These are phyloP conservation scores for Coniosporium tulheliwenetii DNA, from an alignment of 2,329 filamentous ascomycete species.

Conservation along the genomic window DNA sequence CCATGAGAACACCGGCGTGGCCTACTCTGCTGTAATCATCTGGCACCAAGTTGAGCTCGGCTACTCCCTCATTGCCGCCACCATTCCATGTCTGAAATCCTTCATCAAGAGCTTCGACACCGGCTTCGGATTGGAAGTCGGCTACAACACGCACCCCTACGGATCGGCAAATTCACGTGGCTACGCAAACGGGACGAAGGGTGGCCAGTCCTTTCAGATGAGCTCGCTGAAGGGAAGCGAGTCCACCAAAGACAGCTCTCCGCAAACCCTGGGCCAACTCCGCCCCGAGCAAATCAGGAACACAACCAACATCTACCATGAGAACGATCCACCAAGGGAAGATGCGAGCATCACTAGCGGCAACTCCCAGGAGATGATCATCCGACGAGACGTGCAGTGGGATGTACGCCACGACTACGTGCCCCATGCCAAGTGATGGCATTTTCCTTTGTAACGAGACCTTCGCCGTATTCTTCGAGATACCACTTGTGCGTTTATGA, in stretches of 20 bases:
- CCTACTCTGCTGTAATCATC: slow-evolving; percentile 16
- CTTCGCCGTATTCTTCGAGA: too few species aligned
- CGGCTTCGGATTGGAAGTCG: slow-evolving; percentile 18
- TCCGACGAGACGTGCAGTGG: slow-evolving; percentile 1
- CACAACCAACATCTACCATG: not conserved
- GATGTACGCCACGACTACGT: not conserved
- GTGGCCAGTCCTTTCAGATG: too few species aligned
- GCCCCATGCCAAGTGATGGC: too few species aligned
- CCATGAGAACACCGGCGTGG: slow-evolving; percentile 15
- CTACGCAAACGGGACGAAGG: not conserved
- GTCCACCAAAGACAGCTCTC: too few species aligned
- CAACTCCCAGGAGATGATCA: slow-evolving; percentile 4
- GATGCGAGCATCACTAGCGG: not conserved
- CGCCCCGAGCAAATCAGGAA: not conserved
- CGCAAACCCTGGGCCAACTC: not conserved
- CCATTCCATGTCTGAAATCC: slow-evolving; percentile 24
- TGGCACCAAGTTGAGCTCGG: slow-evolving; percentile 22
- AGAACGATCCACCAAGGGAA: not conserved
- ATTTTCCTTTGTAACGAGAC: too few species aligned
- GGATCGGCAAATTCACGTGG: not conserved
- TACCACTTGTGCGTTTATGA: too few species aligned
- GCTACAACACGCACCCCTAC: slow-evolving; percentile 7
- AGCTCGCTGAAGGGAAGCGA: too few species aligned
- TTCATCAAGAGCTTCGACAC: slow-evolving; percentile 26
- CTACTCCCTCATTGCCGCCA: slow-evolving; percentile 24